Base-by-base conservation (phyloP, 2,329 filamentous ascomycete species). In the Aspergillus fischeri region DNA sequence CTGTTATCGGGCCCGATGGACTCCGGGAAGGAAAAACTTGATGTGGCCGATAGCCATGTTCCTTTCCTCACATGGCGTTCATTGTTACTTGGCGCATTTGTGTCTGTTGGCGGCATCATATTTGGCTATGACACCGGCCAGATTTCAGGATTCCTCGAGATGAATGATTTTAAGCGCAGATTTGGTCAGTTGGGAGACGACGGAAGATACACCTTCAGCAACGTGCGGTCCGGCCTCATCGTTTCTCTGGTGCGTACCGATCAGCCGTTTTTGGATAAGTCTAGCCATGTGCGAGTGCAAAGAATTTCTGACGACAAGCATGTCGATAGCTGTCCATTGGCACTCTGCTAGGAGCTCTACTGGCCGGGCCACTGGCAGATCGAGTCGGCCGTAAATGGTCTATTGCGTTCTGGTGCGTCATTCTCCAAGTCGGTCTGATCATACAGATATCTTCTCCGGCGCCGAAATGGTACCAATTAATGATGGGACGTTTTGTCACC, bases 61-160 rank as follows among this genome's bases (percentile, higher is more conserved):
- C 63, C 61, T 1, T 49, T 62, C 3, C 51, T 75, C 27, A 75
- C 73, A 47, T 67, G 65, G 65, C 63, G 64, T 7, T 70, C 71
- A 1, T 65, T 72, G 51, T 42, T 67, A 27, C 71, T 76, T 71
- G 72, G 71, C 6, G 50, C 72, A 9, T 71, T 78, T n/a, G 71
- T 77, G 32, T 78, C 76, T 1, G 77, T 78, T 73, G 76, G 76
- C n/a, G 76, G 76, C 1, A 73, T 77, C 51, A 69, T 75, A 8
- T 76, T 75, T 47, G 73, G 75, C 6, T 76, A 75, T 51, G 73
- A 77, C 53, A 76, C 76, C 4, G 74, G 76, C 60, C 75, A 78
- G 55, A 78, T 78, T 41, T 76, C 73, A 1, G 75, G 75, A 2
- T 74, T 78, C 52, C 62, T 78, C 10, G 72, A 70, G 27, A 78